Evolutionary conservation across 192 early-diverging fungal genomes (phyloP).

Genomic region (Coemansia sp.): DNA sequence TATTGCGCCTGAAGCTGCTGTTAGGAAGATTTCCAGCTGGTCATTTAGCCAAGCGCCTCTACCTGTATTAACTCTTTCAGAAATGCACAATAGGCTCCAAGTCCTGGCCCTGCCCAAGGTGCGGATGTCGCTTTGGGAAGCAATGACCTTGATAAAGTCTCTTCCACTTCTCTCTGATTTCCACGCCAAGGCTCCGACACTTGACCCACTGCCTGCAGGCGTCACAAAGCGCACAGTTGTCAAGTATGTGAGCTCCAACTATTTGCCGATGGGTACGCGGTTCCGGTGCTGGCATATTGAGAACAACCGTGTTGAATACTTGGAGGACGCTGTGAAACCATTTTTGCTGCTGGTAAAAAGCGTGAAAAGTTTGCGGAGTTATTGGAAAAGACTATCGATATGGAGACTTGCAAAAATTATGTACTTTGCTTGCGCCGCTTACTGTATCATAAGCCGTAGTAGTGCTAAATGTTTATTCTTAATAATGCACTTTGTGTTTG

Average conservation of each 20-base stretch:
- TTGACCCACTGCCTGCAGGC: background rate
- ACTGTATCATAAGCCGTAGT: background rate
- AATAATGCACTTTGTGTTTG: background rate
- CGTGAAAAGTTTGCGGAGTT: background rate
- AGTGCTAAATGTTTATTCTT: background rate
- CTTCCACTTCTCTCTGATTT: background rate
- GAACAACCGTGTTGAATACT: background rate
- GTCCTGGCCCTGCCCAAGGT: background rate
- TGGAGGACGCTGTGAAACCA: background rate
- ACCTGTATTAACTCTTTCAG: background rate
- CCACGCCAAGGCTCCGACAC: background rate
- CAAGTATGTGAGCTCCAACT: background rate
- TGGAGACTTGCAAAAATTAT: background rate
- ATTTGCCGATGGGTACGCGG: background rate
- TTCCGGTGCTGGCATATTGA: background rate
- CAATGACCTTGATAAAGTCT: background rate
- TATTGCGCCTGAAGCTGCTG: background rate
- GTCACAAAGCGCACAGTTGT: background rate
- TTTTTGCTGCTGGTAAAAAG: background rate
- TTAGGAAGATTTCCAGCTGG: background rate
- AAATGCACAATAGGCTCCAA: background rate
- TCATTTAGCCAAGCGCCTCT: too few relatives aligned
- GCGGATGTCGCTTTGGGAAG: background rate
- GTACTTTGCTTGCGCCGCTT: background rate
- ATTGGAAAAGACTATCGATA: background rate